Evolutionary conservation across 2,329 filamentous ascomycete species (phyloP).

Genomic region (Monascus ruber): DNA sequence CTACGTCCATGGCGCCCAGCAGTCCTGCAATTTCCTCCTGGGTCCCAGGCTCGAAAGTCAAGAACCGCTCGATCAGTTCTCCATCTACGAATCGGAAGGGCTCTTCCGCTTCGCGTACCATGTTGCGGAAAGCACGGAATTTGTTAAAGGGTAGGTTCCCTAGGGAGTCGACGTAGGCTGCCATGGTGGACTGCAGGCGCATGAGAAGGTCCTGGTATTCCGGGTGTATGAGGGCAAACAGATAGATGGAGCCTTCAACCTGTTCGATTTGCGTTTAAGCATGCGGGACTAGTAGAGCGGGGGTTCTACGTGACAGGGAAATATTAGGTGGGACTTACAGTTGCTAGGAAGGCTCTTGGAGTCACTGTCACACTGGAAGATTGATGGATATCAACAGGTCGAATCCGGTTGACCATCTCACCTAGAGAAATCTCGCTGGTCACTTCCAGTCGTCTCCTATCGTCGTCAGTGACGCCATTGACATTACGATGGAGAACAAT

Average conservation of each 20-base stretch:
- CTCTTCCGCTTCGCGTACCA: conserved; percentile 57
- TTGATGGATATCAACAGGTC: conserved; percentile 57
- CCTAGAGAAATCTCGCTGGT: conserved; percentile 76
- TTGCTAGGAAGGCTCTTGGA: conserved; percentile 78
- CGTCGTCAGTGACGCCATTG: conserved; percentile 62
- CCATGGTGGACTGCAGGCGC: conserved; percentile 63
- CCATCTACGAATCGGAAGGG: conserved; percentile 87
- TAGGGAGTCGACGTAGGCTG: conserved; percentile 52
- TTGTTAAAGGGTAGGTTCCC: conserved; percentile 65
- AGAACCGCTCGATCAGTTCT: conserved; percentile 75
- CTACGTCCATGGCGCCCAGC: conserved; percentile 41
- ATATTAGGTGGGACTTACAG: conserved; percentile 45
- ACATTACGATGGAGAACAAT: conserved; percentile 65
- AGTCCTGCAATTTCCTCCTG: conserved; percentile 44
- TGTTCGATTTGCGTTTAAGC: conserved; percentile 21
- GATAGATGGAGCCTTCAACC: conserved; percentile 84
- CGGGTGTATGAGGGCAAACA: conserved; percentile 69
- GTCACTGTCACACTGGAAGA: conserved; percentile 56
- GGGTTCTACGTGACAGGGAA: too few relatives aligned
- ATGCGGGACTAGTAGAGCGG: too few relatives aligned
- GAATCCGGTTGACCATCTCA: conserved; percentile 86
- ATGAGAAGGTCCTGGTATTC: conserved; percentile 68
- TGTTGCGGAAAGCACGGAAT: conserved; percentile 73
- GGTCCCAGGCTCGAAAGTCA: conserved; percentile 54
- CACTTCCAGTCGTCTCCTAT: conserved; percentile 58